These are phyloP conservation scores for Penicillium ochrochloron DNA, from an alignment of 495 filamentous ascomycete genomes.

Conservation along the genomic window DNA sequence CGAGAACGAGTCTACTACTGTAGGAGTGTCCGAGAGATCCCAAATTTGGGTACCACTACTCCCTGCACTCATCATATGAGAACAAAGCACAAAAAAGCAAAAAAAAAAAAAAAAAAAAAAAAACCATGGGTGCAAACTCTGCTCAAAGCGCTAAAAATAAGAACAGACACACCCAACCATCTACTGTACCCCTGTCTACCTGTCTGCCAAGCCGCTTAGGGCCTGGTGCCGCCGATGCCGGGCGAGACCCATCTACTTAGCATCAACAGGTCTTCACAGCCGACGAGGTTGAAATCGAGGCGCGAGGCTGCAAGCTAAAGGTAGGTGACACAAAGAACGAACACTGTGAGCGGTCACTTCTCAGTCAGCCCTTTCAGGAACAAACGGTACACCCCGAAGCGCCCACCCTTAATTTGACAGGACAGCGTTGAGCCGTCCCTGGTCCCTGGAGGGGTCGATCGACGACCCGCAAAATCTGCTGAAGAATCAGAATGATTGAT, in stretches of 20 bases:
- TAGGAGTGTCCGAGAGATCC: background rate
- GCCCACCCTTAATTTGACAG: slow-evolving; percentile 12
- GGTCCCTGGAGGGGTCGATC: background rate
- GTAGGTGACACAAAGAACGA: background rate
- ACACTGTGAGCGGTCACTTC: slow-evolving; percentile 5
- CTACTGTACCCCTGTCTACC: background rate
- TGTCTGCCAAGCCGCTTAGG: background rate
- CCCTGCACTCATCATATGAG: background rate
- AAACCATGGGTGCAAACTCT: background rate
- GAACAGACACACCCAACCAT: slow-evolving; percentile 1
- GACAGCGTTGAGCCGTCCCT: background rate
- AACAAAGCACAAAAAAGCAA: slow-evolving; percentile 1
- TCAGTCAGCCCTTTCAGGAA: slow-evolving; percentile 15
- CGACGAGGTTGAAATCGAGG: slow-evolving; percentile 9
- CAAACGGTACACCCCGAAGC: slow-evolving; percentile 23
- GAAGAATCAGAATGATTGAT: slow-evolving; percentile 2
- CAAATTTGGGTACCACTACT: background rate
- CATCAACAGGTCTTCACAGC: background rate
- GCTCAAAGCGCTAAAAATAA: background rate
- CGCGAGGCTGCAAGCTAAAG: background rate
- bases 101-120: background rate
- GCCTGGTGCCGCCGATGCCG: background rate
- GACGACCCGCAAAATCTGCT: background rate
- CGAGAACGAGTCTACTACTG: background rate
- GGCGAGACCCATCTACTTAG: background rate